Percentiles rank a stretch among this genome's conserved stretches.
Conservation (phyloP, 108 stramenopile genomes). For the Epithemia pelagica region DNA sequence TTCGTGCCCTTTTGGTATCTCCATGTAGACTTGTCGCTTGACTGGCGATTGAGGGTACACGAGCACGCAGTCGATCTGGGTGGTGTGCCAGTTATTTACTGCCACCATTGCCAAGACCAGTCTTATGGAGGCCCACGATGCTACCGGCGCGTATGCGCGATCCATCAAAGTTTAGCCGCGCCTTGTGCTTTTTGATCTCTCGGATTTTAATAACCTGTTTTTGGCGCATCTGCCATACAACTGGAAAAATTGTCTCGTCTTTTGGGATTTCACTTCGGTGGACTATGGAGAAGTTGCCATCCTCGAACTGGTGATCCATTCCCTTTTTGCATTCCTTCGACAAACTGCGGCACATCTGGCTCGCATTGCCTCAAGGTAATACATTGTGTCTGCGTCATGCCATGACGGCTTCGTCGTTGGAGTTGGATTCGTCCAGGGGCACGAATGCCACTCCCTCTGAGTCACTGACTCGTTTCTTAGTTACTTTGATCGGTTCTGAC, state of each 20-base stretch:
- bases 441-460: conserved; percentile 1
- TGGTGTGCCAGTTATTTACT: background rate
- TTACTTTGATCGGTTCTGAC: background rate
- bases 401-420: background rate
- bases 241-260: conserved; percentile 24
- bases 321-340: conserved; percentile 18
- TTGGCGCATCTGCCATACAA: conserved; percentile 43
- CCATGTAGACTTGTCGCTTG: conserved; percentile 7
- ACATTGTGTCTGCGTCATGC: conserved; percentile 16
- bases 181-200: conserved; percentile 23
- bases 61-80: conserved; percentile 13
- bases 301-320: conserved; percentile 4
- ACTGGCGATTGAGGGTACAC: conserved; percentile 18
- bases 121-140: conserved; percentile 16
- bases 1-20: conserved; percentile 17
- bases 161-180: conserved; percentile 28
- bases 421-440: too few species aligned
- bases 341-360: conserved; percentile 18
- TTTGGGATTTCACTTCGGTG: conserved; percentile 13
- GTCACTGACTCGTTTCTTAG: background rate
- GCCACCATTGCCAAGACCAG: conserved; percentile 6
- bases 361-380: conserved; percentile 17
- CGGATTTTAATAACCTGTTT: conserved; percentile 35
- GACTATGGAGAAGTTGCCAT: conserved; percentile 11
- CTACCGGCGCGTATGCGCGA: conserved; percentile 21